Percentiles rank a stretch among this genome's conserved stretches.
Evolutionary conservation across 805 yeast genomes (phyloP).

Genomic region (Blastobotrys mokoenaii): DNA sequence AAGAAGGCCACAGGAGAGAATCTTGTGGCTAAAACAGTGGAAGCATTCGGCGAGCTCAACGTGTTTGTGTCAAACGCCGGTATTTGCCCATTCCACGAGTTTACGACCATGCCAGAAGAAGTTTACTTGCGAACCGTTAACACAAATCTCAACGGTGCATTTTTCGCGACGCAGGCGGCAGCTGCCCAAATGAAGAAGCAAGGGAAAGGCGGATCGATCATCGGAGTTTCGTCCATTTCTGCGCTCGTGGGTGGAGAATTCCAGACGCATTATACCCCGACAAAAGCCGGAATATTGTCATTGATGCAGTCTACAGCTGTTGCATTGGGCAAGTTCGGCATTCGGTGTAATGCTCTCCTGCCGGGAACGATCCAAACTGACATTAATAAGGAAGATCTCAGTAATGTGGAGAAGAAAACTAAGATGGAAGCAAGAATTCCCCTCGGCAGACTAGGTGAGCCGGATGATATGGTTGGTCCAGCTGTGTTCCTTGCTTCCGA

Average conservation of each 20-base stretch:
- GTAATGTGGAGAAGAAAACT: slow-evolving; percentile 35
- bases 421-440: slow-evolving; percentile 53
- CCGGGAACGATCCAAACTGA: slow-evolving; percentile 79
- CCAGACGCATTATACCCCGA: slow-evolving; percentile 50
- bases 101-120: slow-evolving; percentile 47
- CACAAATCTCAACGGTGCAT: slow-evolving; percentile 55
- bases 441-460: slow-evolving; percentile 73
- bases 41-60: slow-evolving; percentile 39
- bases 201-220: slow-evolving; percentile 42
- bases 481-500: slow-evolving; percentile 64
- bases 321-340: slow-evolving; percentile 56
- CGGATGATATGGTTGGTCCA: slow-evolving; percentile 71
- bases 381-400: slow-evolving; percentile 35
- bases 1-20: slow-evolving; percentile 31
- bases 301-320: slow-evolving; percentile 54
- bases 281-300: slow-evolving; percentile 60
- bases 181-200: slow-evolving; percentile 52
- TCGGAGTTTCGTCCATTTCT: slow-evolving; percentile 58
- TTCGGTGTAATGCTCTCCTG: slow-evolving; percentile 59
- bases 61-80: slow-evolving; percentile 55
- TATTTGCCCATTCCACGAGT: slow-evolving; percentile 33
- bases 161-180: slow-evolving; percentile 53
- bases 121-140: slow-evolving; percentile 52
- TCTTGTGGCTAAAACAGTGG: slow-evolving; percentile 27
- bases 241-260: slow-evolving; percentile 48